phyloP scores from a whole-genome alignment of 2,329 filamentous ascomycete species.

The Aspergillus clavatus region DNA sequence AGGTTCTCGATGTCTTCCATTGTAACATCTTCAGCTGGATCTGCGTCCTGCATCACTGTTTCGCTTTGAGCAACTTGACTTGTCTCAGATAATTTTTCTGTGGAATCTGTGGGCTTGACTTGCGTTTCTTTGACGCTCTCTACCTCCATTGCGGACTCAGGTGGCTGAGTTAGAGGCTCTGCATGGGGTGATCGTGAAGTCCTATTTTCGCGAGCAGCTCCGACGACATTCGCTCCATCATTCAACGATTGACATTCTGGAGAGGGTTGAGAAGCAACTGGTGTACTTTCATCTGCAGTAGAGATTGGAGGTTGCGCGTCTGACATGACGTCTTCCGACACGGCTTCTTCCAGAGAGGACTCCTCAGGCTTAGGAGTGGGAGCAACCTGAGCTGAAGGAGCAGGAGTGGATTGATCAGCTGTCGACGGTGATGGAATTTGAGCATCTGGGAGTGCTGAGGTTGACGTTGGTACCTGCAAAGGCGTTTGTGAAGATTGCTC shows the following conservation, averaged over 20 bases:
- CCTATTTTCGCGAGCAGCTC: slow-evolving; percentile 1
- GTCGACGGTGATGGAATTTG: slow-evolving; percentile 2
- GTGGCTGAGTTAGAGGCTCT: neutral
- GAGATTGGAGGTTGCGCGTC: slow-evolving; percentile 7
- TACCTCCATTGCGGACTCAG: neutral
- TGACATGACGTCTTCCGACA: slow-evolving; percentile 16
- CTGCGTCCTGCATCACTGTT: slow-evolving; percentile 1
- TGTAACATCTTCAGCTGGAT: slow-evolving; percentile 1
- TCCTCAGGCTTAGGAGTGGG: neutral
- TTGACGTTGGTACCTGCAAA: slow-evolving; percentile 1
- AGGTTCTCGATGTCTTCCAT: slow-evolving; percentile 7
- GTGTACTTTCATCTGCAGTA: neutral
- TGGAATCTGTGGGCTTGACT: slow-evolving; percentile 3
- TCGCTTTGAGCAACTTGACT: slow-evolving; percentile 8
- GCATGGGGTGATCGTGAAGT: slow-evolving; percentile 5
- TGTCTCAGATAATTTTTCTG: slow-evolving; percentile 9
- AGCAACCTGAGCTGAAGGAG: neutral
- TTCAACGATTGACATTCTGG: slow-evolving; percentile 1
- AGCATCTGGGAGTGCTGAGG: neutral
- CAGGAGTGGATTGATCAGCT: slow-evolving; percentile 1
- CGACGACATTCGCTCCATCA: neutral
- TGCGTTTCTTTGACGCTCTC: neutral
- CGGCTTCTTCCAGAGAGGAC: neutral
- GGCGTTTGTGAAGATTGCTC: slow-evolving; percentile 3
- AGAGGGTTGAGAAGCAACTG: slow-evolving; percentile 4